Base-by-base conservation (phyloP, 345 rosid species). In the Rhodamnia argentea region DNA sequence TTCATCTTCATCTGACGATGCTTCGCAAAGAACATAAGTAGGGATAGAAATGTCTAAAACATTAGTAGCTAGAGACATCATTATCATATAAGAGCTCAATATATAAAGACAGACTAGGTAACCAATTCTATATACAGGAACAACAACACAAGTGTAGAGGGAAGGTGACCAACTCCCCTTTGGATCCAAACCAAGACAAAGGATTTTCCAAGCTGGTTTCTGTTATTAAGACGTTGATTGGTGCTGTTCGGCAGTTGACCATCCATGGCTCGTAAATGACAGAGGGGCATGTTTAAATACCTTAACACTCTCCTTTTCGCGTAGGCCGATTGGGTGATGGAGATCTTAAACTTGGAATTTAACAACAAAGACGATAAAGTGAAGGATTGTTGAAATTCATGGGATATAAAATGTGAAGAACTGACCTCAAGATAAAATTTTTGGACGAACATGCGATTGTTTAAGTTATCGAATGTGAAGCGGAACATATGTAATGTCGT, bases 121-220 rank as follows among this genome's bases (percentile, higher is more conserved):
- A 70, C 78, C 44, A 15, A 3, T 29, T 64, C 16, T 62, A 64
- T 29, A 18, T 32, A 32, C 78, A 32, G 37, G 78, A 64, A 64
- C 78, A 70, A 18, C 78, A 15, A 70, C 23, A 16, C 78, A 70
- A 70, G 78, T 32, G 40, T 32, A 16, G 37, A 32, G 47, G 78
- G 78, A 70, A 70, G 84, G 70, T 91, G 94, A 94, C 91, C 96
- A 88, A 94, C 93, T 91, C 92, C 90, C 93, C 91, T 94, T 92
- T 88, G 89, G 92, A 89, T 88, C 84, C 89, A 90, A 88, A 88
- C 94, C 86, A 89, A 86, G 88, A 84, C 42, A 92, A 92, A 85
- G 89, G 90, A 92, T 90, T 85, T 86, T 87, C 86, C 87, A 85
- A 86, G 85, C 29, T 87, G 84, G 74, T 86, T 22, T 53, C 40